A percentile compares a stretch with the other conserved stretches of the same genome.
Evolutionary conservation across 2,329 filamentous ascomycete species (phyloP).

Genomic region (Ambrosiella beaveri): DNA sequence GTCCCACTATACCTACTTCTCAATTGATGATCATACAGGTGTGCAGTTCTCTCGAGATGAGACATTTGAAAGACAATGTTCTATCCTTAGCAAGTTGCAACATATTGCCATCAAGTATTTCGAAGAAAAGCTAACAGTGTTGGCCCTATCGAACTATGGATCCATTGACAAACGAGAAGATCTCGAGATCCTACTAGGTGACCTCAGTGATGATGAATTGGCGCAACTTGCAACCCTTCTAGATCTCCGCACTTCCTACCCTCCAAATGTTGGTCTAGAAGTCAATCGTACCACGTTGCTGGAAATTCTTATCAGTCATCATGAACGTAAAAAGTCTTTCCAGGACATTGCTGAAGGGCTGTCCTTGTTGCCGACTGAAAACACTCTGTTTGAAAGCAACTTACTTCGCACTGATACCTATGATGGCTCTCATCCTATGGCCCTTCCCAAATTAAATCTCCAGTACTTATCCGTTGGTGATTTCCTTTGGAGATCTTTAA

Average conservation of each 20-base stretch:
- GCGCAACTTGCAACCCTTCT: slow-evolving; percentile 50
- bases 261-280: slow-evolving; percentile 46
- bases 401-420: slow-evolving; percentile 72
- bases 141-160: slow-evolving; percentile 83
- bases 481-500: slow-evolving; percentile 88
- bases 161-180: slow-evolving; percentile 69
- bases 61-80: slow-evolving; percentile 66
- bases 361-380: slow-evolving; percentile 69
- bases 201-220: slow-evolving; percentile 60
- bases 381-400: slow-evolving; percentile 58
- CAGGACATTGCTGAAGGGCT: slow-evolving; percentile 59
- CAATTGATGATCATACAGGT: slow-evolving; percentile 81
- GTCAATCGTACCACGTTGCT: slow-evolving; percentile 46
- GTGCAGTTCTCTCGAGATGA: slow-evolving; percentile 54
- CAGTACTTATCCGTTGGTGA: slow-evolving; percentile 92
- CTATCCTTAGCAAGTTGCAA: slow-evolving; percentile 61
- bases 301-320: slow-evolving; percentile 56
- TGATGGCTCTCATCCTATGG: slow-evolving; percentile 70
- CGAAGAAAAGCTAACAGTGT: slow-evolving; percentile 74
- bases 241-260: slow-evolving; percentile 69
- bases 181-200: slow-evolving; percentile 55
- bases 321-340: slow-evolving; percentile 66
- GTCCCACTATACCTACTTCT: slow-evolving; percentile 72
- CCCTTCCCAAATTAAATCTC: slow-evolving; percentile 84
- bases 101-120: slow-evolving; percentile 63